phyloP scores from a whole-genome alignment of 1,284 basidiomycete species.

The Malassezia vespertilionis region DNA sequence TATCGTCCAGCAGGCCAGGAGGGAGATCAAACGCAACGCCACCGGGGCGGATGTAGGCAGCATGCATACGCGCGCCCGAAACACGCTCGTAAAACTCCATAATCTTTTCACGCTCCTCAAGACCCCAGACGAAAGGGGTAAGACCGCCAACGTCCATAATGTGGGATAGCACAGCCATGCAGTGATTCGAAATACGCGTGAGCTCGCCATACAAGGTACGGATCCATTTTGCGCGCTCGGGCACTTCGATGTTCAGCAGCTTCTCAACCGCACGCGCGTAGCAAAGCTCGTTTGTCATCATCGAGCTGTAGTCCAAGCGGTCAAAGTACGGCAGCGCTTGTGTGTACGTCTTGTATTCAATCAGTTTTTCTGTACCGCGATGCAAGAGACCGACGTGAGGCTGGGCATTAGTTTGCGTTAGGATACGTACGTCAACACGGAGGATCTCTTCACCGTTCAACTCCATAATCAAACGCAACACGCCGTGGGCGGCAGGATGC shows the following conservation, averaged over 20 bases:
- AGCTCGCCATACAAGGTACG: constrained; percentile 94
- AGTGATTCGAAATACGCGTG: constrained; percentile 87
- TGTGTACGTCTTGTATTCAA: constrained; percentile 97
- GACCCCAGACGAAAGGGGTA: constrained; percentile 98
- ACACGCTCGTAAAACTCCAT: constrained; percentile 99
- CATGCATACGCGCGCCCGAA: constrained; percentile 89
- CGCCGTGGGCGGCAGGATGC: constrained; percentile 96
- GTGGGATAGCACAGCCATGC: constrained; percentile 95
- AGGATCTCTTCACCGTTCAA: constrained; percentile 72
- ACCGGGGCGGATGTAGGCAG: constrained; percentile 94
- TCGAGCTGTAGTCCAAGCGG: constrained; percentile 95
- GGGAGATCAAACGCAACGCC: constrained; percentile 97
- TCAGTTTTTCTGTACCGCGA: constrained; percentile 94
- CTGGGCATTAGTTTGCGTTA: constrained; percentile 16
- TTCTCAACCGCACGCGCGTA: constrained; percentile 97
- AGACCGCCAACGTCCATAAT: constrained; percentile 68
- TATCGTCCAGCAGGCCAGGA: constrained; percentile 89
- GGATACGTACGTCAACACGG: constrained; percentile 23
- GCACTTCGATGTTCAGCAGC: constrained; percentile 92
- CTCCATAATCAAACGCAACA: constrained; percentile 92
- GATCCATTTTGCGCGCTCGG: constrained; percentile 98
- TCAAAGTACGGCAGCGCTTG: constrained; percentile 99
- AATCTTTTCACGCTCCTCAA: constrained; percentile 98
- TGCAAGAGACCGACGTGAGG: constrained; percentile 92
- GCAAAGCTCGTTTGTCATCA: constrained; percentile 61